These are phyloP conservation scores for Fusarium nisikadoi DNA, from an alignment of 2,329 filamentous ascomycete species.

Conservation along the genomic window DNA sequence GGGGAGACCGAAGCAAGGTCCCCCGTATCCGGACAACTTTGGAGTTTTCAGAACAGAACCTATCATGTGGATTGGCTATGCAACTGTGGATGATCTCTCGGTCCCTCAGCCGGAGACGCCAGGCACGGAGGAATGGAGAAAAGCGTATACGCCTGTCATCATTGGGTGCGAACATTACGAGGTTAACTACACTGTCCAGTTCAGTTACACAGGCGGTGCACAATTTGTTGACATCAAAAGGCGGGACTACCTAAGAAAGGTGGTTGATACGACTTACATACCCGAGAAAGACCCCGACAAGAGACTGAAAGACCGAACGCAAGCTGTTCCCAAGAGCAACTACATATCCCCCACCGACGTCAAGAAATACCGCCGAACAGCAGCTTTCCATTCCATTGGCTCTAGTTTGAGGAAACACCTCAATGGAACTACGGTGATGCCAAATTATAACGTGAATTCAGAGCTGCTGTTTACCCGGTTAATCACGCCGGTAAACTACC, in stretches of 20 bases:
- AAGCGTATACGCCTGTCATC: background rate
- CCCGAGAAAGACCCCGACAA: background rate
- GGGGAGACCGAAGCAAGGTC: fast-evolving
- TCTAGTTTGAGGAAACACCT: fast-evolving
- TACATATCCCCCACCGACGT: background rate
- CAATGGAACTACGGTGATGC: background rate
- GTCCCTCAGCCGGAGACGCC: fast-evolving
- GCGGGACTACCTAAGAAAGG: fast-evolving
- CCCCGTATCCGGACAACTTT: background rate
- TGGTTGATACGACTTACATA: background rate
- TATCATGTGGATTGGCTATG: slow-evolving; percentile 28
- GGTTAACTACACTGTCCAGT: background rate
- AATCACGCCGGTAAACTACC: background rate
- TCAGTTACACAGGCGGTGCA: background rate
- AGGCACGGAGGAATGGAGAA: fast-evolving
- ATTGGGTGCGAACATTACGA: slow-evolving; percentile 22
- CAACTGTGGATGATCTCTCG: fast-evolving
- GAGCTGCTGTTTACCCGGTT: slow-evolving; percentile 7
- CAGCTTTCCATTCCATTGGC: slow-evolving; percentile 9
- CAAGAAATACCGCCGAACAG: fast-evolving
- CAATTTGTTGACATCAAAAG: fast-evolving
- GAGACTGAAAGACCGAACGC: slow-evolving; percentile 9
- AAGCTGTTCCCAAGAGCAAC: background rate
- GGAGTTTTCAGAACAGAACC: slow-evolving; percentile 17
- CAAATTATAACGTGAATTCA: background rate